Evolutionary conservation across 2,329 filamentous ascomycete genomes (phyloP).

Genomic region (Neonectria faginata): DNA sequence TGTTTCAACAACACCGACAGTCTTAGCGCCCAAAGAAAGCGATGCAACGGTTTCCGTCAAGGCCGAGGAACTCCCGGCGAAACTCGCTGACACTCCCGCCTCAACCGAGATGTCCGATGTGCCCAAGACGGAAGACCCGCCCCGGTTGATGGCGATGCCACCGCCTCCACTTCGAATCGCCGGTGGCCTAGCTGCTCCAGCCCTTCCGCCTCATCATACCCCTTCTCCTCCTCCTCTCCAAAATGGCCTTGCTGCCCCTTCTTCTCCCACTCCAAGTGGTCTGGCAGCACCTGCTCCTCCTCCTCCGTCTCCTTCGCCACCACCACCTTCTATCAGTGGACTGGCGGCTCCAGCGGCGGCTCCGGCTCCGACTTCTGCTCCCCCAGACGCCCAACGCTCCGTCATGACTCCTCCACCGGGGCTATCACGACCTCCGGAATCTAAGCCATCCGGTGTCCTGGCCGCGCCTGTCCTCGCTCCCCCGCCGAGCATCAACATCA

Average conservation of each 20-base stretch:
- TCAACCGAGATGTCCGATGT: background rate
- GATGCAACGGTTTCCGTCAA: conserved; percentile 17
- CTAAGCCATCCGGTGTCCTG: conserved; percentile 50
- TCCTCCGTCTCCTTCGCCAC: conserved; percentile 1
- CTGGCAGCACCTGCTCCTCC: conserved; percentile 27
- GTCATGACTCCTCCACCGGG: conserved; percentile 39
- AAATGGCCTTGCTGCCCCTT: conserved; percentile 24
- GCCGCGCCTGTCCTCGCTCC: conserved; percentile 54
- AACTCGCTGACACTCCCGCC: conserved; percentile 17
- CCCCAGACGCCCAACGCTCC: conserved; percentile 20
- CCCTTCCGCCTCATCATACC: conserved; percentile 25
- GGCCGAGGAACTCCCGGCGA: conserved; percentile 15
- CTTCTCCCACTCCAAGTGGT: conserved; percentile 26
- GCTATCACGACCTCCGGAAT: conserved; percentile 41
- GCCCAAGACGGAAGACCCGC: conserved; percentile 30
- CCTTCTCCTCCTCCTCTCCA: conserved; percentile 23
- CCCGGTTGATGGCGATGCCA: conserved; percentile 37
- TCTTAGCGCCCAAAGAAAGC: conserved; percentile 12
- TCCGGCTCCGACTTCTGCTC: conserved; percentile 23
- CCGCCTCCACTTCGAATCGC: conserved; percentile 31
- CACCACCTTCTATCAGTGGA: background rate
- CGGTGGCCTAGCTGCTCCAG: conserved; percentile 40
- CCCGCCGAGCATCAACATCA: conserved; percentile 48
- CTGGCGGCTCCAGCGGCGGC: conserved; percentile 28
- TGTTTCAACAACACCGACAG: background rate